Conservation (phyloP, 2,329 filamentous ascomycete species). For the Alternaria dauci region DNA sequence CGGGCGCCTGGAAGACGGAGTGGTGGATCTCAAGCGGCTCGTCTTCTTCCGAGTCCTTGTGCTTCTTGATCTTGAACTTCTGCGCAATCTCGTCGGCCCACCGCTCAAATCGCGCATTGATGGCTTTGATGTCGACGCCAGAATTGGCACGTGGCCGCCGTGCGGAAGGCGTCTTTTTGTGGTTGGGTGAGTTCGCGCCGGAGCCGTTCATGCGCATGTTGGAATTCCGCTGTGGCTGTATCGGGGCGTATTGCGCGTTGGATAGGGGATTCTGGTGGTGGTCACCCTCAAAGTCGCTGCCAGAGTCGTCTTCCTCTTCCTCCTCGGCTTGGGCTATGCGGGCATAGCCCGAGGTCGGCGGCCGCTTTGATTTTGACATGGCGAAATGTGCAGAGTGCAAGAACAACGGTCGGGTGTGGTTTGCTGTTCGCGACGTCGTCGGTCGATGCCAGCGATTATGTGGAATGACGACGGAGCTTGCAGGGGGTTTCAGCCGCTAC, state of each 20-base stretch:
- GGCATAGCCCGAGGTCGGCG: slow-evolving; percentile 60
- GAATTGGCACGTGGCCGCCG: slow-evolving; percentile 75
- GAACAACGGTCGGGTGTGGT: slow-evolving; percentile 15
- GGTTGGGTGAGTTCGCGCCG: slow-evolving; percentile 44
- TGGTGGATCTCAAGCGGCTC: slow-evolving; percentile 95
- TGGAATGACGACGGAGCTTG: slow-evolving; percentile 38
- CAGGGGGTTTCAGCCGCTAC: slow-evolving; percentile 30
- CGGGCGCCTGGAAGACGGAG: slow-evolving; percentile 93
- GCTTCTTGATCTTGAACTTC: slow-evolving; percentile 88
- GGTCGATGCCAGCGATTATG: slow-evolving; percentile 25
- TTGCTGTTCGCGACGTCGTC: slow-evolving; percentile 13
- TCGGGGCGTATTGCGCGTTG: slow-evolving; percentile 55
- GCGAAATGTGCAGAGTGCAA: slow-evolving; percentile 3
- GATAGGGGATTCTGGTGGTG: slow-evolving; percentile 50
- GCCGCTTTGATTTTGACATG: slow-evolving; percentile 49
- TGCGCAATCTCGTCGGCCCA: slow-evolving; percentile 99
- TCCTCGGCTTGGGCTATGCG: slow-evolving; percentile 63
- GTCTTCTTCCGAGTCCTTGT: slow-evolving; percentile 76
- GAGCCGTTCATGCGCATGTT: slow-evolving; percentile 54
- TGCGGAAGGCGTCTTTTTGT: slow-evolving; percentile 32
- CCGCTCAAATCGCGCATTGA: slow-evolving; percentile 91
- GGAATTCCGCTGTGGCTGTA: slow-evolving; percentile 55
- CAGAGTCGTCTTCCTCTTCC: slow-evolving; percentile 56
- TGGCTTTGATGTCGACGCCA: slow-evolving; percentile 96
- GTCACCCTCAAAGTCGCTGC: slow-evolving; percentile 53